Percentiles rank a stretch among this genome's conserved stretches.
Conservation (phyloP, 2,329 filamentous ascomycete genomes). For the Fusarium staphyleae region DNA sequence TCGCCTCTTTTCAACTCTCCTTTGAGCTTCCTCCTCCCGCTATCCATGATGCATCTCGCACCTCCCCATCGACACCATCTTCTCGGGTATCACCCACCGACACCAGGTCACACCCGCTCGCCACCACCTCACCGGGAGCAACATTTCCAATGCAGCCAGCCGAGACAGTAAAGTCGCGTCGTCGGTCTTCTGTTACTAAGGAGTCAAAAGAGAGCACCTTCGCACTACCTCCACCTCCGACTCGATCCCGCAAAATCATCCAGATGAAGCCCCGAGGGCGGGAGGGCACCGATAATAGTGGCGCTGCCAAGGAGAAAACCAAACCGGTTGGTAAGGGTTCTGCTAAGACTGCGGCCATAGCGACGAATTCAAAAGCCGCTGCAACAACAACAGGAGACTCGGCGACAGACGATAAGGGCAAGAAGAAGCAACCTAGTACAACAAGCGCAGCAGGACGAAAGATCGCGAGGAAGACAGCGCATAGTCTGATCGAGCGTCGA, state of each 20-base stretch:
- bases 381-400: conserved; percentile 32
- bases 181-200: conserved; percentile 57
- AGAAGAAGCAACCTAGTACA: conserved; percentile 78
- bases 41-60: conserved; percentile 59
- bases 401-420: conserved; percentile 51
- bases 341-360: conserved; percentile 22
- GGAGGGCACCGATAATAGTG: conserved; percentile 43
- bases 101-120: conserved; percentile 44
- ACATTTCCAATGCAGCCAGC: conserved; percentile 57
- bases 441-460: conserved; percentile 90
- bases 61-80: conserved; percentile 49
- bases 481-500: conserved; percentile 91
- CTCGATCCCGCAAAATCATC: conserved; percentile 92
- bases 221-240: conserved; percentile 88
- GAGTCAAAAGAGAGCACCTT: conserved; percentile 68
- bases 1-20: conserved; percentile 68
- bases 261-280: conserved; percentile 83
- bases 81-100: conserved; percentile 40
- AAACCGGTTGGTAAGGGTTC: conserved; percentile 36
- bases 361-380: conserved; percentile 32
- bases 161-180: conserved; percentile 61
- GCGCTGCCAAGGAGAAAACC: conserved; percentile 36
- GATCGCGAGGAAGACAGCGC: conserved; percentile 93
- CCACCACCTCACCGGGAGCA: conserved; percentile 36
- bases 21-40: conserved; percentile 83